A percentile compares a stretch with the other conserved stretches of the same genome.
Evolutionary conservation across 345 rosid species (phyloP).

Genomic region (Firmiana major): DNA sequence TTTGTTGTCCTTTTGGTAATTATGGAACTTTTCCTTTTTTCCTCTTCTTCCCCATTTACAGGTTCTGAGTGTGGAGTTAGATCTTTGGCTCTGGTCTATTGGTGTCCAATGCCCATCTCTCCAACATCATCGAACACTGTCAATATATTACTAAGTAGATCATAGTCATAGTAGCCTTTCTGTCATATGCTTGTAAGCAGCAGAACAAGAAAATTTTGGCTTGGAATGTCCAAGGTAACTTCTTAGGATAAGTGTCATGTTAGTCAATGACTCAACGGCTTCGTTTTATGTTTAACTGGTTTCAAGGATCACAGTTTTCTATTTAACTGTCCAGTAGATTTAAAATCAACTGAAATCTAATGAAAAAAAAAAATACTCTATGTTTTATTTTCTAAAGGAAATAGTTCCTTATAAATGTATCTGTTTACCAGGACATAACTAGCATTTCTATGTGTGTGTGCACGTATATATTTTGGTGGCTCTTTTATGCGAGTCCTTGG

Average conservation of each 20-base stretch:
- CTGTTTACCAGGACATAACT: neutral
- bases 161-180: neutral
- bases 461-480: neutral
- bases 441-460: neutral
- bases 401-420: neutral
- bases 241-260: neutral
- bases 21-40: slow-evolving; percentile 17
- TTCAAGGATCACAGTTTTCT: neutral
- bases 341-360: neutral
- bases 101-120: slow-evolving; percentile 55
- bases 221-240: slow-evolving; percentile 1
- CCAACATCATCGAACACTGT: slow-evolving; percentile 62
- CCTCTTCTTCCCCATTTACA: slow-evolving; percentile 19
- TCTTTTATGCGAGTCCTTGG: neutral
- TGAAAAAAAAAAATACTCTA: neutral
- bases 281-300: neutral
- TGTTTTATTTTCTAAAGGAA: neutral
- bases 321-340: neutral
- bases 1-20: neutral
- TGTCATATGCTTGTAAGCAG: neutral
- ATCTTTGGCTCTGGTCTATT: slow-evolving; percentile 83
- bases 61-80: slow-evolving; percentile 73
- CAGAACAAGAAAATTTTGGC: slow-evolving; percentile 6
- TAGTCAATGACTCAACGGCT: neutral
- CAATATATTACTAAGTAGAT: slow-evolving; percentile 53